A percentile compares a stretch with the other conserved stretches of the same genome.
These are phyloP conservation scores for Colletotrichum salicis DNA, from an alignment of 2,329 filamentous ascomycete species.

Conservation along the genomic window DNA sequence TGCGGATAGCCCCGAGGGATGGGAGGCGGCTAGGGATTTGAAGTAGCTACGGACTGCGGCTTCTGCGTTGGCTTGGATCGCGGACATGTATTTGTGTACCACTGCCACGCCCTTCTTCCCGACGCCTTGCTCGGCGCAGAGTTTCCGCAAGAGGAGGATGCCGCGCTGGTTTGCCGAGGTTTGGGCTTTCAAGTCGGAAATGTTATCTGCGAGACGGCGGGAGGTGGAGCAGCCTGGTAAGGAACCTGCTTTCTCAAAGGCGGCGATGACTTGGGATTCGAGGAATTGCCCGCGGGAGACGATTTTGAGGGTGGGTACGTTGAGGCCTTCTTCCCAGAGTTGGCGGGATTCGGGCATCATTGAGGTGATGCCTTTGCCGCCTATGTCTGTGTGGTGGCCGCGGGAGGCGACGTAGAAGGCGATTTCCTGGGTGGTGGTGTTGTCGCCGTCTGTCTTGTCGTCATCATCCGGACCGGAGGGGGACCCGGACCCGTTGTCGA, in stretches of 20 bases:
- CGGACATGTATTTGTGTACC: constrained; percentile 51
- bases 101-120: too few relatives aligned
- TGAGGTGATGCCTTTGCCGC: constrained; percentile 50
- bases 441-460: constrained; percentile 17
- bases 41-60: constrained; percentile 46
- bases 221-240: constrained; percentile 51
- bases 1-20: constrained; percentile 35
- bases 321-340: constrained; percentile 57
- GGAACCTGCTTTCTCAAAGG: constrained; percentile 46
- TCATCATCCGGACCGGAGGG: not conserved
- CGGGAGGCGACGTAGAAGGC: constrained; percentile 52
- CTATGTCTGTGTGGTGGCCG: constrained; percentile 54
- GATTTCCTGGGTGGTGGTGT: constrained; percentile 35
- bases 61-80: constrained; percentile 55
- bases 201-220: constrained; percentile 52
- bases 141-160: constrained; percentile 45
- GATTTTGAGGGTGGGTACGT: constrained; percentile 50
- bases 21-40: constrained; percentile 45
- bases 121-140: constrained; percentile 44
- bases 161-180: constrained; percentile 56
- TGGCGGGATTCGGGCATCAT: constrained; percentile 55
- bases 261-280: constrained; percentile 45
- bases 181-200: constrained; percentile 56
- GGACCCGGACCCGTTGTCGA: constrained; percentile 5
- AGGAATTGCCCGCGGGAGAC: constrained; percentile 49